Evolutionary conservation across 2,329 filamentous ascomycete species (phyloP).

Genomic region (Neofusicoccum umdonicola): DNA sequence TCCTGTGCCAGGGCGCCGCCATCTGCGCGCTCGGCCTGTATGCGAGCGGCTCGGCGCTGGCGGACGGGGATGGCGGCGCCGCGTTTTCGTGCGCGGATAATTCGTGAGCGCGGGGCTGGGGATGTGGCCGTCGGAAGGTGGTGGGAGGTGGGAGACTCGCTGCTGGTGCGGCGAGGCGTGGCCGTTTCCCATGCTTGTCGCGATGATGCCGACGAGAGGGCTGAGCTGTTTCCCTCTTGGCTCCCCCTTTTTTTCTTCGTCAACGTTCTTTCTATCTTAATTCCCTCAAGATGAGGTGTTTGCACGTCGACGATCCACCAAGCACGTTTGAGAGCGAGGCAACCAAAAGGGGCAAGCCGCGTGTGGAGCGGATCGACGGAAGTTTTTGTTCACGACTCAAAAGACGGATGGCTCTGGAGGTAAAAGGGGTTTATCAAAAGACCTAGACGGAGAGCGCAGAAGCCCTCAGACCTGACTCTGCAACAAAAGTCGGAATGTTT

Average conservation of each 20-base stretch:
- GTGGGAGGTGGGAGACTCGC: background rate
- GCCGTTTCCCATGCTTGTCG: background rate
- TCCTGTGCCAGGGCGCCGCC: constrained; percentile 37
- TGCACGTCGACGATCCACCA: no score
- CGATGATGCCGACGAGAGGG: background rate
- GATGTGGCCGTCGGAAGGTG: background rate
- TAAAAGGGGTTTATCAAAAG: no score
- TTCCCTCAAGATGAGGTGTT: no score
- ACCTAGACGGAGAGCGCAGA: no score
- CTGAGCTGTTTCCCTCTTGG: background rate
- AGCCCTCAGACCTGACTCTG: no score
- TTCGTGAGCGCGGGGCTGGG: constrained; percentile 4
- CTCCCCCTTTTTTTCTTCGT: background rate
- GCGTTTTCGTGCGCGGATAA: constrained; percentile 33
- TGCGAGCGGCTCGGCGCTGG: constrained; percentile 27
- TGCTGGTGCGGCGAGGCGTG: background rate
- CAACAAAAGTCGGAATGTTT: no score
- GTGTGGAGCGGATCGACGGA: no score
- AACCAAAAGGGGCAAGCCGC: no score
- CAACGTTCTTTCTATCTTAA: background rate
- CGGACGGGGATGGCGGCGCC: constrained; percentile 25
- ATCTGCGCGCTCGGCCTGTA: constrained; percentile 28
- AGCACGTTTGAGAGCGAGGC: no score
- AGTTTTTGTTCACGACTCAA: no score
- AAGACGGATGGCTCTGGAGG: no score